A percentile compares a stretch with the other conserved stretches of the same genome.
These are phyloP conservation scores for Adiantum capillusveneris DNA, from an alignment of 75 land plant species.

Conservation along the genomic window DNA sequence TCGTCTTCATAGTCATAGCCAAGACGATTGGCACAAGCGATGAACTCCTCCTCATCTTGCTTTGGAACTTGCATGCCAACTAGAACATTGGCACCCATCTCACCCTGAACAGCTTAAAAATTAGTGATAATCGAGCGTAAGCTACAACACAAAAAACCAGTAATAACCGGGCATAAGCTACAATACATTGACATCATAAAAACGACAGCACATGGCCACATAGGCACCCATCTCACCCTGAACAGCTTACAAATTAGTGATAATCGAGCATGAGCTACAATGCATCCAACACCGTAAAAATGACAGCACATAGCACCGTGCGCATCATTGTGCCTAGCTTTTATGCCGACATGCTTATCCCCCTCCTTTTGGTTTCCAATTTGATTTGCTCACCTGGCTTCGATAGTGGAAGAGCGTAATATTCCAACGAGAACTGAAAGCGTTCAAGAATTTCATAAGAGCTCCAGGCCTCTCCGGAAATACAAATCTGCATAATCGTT, in stretches of 20 bases:
- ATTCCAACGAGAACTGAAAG: conserved; percentile 70
- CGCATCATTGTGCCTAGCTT: no score
- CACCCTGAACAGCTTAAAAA: conserved; percentile 35
- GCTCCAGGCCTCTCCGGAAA: conserved; percentile 84
- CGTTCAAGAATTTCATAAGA: conserved; percentile 55
- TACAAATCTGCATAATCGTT: conserved; percentile 52
- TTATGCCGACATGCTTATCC: no score
- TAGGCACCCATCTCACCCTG: conserved; percentile 73
- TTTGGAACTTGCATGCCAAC: conserved; percentile 56
- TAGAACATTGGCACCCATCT: conserved; percentile 63
- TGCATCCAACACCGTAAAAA: no score
- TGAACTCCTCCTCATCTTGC: conserved; percentile 41
- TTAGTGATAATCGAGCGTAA: no score
- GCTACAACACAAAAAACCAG: no score
- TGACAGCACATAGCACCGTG: no score
- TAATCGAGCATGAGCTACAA: no score
- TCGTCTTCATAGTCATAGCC: conserved; percentile 53
- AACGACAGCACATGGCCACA: no score
- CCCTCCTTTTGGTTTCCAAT: no score
- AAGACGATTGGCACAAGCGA: conserved; percentile 25
- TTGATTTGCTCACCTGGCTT: conserved; percentile 32
- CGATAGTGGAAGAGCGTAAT: conserved; percentile 75
- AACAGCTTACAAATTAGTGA: neutral
- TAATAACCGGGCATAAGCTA: no score
- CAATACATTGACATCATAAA: no score